Conservation (phyloP, 208 protist genomes). For the Acanthamoeba triangularis region DNA sequence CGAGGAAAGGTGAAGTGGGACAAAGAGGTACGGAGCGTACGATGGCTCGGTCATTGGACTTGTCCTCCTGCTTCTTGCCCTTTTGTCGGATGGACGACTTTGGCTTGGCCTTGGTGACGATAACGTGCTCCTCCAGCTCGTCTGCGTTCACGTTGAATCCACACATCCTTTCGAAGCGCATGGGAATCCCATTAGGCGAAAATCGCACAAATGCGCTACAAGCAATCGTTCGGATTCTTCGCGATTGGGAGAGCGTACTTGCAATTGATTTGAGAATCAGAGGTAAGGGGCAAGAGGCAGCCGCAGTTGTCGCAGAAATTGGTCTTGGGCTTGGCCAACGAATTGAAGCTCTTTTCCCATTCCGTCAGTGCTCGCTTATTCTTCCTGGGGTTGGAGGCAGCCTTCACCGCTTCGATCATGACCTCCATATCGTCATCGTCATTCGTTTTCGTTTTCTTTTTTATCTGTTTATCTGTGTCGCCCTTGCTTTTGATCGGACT, state of each 20-base stretch:
- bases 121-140: constrained; percentile 43
- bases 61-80: constrained; percentile 13
- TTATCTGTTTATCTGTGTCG: not conserved
- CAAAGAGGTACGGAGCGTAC: constrained; percentile 26
- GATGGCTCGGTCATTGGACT: not conserved
- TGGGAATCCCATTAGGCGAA: too few relatives aligned
- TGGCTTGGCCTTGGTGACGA: constrained; percentile 38
- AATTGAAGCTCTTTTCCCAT: constrained; percentile 52
- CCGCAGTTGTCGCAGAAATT: constrained; percentile 59
- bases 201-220: not conserved
- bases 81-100: constrained; percentile 56
- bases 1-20: not conserved
- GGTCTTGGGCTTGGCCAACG: constrained; percentile 37
- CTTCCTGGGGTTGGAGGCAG: not conserved
- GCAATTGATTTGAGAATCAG: constrained; percentile 40
- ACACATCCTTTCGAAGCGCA: constrained; percentile 3
- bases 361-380: not conserved
- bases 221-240: not conserved
- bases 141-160: constrained; percentile 8
- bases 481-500: not conserved
- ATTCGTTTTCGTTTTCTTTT: constrained; percentile 38
- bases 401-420: not conserved
- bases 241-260: not conserved
- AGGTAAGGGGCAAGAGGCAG: constrained; percentile 40
- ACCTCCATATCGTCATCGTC: not conserved